Conservation (phyloP, 176 grass and related monocot species). For the Calamus simplicifolius region DNA sequence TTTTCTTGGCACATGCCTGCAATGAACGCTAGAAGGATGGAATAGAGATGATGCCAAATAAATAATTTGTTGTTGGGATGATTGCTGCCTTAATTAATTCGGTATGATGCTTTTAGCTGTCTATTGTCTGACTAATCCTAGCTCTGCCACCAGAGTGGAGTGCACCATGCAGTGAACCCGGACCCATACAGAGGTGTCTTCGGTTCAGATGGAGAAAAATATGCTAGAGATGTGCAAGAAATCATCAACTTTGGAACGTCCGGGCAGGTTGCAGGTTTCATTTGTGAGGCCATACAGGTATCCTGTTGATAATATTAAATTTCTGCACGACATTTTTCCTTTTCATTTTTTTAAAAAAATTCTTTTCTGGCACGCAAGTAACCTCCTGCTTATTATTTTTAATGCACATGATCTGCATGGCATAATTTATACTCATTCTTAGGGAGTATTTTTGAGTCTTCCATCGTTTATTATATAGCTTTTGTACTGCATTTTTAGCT, state of each 20-base stretch:
- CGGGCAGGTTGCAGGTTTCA: conserved; percentile 75
- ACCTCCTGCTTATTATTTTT: no score
- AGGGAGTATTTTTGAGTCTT: no score
- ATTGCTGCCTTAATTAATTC: no score
- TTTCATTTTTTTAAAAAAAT: not conserved
- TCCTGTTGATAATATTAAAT: not conserved
- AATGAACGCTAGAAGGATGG: no score
- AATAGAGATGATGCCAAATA: no score
- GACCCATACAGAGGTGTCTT: conserved; percentile 83
- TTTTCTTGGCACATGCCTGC: no score
- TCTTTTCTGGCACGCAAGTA: not conserved
- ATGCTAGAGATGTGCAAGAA: conserved; percentile 76
- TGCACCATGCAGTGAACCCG: conserved; percentile 85
- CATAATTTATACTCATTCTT: no score
- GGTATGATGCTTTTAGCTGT: no score
- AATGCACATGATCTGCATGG: no score
- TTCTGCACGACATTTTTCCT: conserved; percentile 3
- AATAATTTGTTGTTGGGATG: no score
- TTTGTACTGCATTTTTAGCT: no score
- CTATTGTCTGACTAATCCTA: not conserved
- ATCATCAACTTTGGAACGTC: conserved; percentile 93
- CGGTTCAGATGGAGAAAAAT: conserved; percentile 65
- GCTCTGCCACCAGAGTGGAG: conserved; percentile 46
- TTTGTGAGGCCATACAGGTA: conserved; percentile 86
- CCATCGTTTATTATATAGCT: no score